Evolutionary conservation across 208 protist species (phyloP), one percentile per base, ranked within the genome.

Genomic region (Crithidia bombi): DNA sequence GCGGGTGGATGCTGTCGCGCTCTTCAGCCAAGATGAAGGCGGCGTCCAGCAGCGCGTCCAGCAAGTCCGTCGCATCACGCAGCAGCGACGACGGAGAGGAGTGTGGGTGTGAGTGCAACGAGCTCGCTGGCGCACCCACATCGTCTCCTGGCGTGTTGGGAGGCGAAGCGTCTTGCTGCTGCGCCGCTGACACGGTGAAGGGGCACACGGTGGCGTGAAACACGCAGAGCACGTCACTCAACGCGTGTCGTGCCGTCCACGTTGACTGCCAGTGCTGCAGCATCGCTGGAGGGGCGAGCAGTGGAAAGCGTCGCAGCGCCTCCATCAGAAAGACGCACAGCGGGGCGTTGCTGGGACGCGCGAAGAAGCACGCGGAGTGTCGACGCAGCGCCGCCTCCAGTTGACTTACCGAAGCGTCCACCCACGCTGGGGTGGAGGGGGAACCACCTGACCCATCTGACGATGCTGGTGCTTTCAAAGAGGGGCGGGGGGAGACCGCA

Each of bases 311-410:
- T 15, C 78, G 78, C 44, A 92, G 78, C 11, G 80, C 65, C 33
- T 92, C 85, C 19, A 76, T 69, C 26, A 94, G 50, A 55, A 92
- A 91, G 52, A 83, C 79, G 59, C 82, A 89, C 4, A 94, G 49
- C 26, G 84, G 80, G 0, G 86, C 54, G 75, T 94, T 91, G 30
- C 76, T 67, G 0, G 80, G 74, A 11, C 89, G 86, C 38, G 83
- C 38, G 57, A 90, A 91, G 55, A 94, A 92, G 36, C 81, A 81
- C 14, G 55, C 46, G 2, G 77, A 56, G 56, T 84, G 69, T 0
- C 75, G 79, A 21, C 72, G 66, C 39, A 87, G 49, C 2, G 23
- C 55, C 15, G 43, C 33, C 55, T 86, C 78, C 17, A 70, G 65
- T n/a, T 66, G 51, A 52, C 41, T 30, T 17, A 50, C 30, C 1